Evolutionary conservation across 805 yeast genomes (phyloP).

Genomic region (Ogataea thermomethanolica): DNA sequence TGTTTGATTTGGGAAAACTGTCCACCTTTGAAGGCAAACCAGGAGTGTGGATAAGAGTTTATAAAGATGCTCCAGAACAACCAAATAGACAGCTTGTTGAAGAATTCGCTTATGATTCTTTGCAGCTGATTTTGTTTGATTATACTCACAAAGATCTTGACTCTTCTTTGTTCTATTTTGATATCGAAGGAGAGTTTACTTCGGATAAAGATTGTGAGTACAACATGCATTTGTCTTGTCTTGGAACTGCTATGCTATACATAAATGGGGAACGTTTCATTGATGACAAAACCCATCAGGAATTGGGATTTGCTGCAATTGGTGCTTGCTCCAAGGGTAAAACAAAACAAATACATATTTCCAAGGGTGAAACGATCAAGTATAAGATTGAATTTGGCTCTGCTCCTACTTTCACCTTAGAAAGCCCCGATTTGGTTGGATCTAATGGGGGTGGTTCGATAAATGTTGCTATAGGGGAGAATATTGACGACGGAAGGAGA

Average conservation of each 20-base stretch:
- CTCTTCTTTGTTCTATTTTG: constrained; percentile 35
- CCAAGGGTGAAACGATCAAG: constrained; percentile 35
- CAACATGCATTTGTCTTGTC: constrained; percentile 37
- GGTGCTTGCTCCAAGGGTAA: constrained; percentile 30
- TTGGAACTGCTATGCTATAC: constrained; percentile 43
- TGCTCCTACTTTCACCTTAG: constrained; percentile 34
- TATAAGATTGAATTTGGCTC: constrained; percentile 42
- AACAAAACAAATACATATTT: constrained; percentile 24
- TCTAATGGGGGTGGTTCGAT: constrained; percentile 35
- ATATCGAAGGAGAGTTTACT: constrained; percentile 36
- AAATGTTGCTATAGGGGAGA: constrained; percentile 16
- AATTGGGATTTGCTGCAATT: constrained; percentile 38
- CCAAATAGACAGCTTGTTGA: constrained; percentile 29
- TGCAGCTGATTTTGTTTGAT: constrained; percentile 23
- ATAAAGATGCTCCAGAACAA: constrained; percentile 25
- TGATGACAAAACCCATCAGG: constrained; percentile 43
- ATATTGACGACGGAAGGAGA: constrained; percentile 30
- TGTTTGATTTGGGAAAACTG: constrained; percentile 16
- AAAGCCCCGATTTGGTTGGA: constrained; percentile 17
- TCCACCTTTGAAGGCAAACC: constrained; percentile 19
- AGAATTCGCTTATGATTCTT: constrained; percentile 20
- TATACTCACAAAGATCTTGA: constrained; percentile 21
- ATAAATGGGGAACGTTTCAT: constrained; percentile 41
- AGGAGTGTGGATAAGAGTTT: constrained; percentile 31
- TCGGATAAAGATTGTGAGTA: constrained; percentile 40